Base-by-base conservation (phyloP, 1,284 basidiomycete genomes). In the Puccinia coronata region DNA sequence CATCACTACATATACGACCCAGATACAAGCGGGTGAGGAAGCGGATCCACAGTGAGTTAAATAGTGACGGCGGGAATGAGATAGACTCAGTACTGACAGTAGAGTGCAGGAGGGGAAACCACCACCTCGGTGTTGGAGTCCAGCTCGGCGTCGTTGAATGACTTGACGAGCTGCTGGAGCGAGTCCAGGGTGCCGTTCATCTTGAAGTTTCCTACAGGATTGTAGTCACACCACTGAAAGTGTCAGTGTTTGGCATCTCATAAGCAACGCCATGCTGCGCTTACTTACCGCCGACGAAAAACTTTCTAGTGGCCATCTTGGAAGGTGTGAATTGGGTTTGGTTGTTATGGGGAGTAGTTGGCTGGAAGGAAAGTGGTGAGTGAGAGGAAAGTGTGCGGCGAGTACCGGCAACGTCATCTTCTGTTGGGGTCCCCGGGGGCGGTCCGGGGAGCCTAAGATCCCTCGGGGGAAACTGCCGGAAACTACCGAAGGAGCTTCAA, bases 61-160 rank as follows among this genome's bases (percentile, higher is more conserved):
- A n/a, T n/a, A n/a, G n/a, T n/a, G n/a, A n/a, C n/a, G n/a, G n/a
- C n/a, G n/a, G n/a, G n/a, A n/a, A n/a, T 67, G 41, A 51, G 28
- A 39, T 8, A 77, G n/a, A n/a, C n/a, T n/a, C n/a, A 47, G 6
- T 47, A 16, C 76, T 79, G 9, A 79, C 76, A 89, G 87, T 96
- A 97, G 82, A 98, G 86, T 0, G 93, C 87, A n/a, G 95, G 95
- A 12, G 95, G 94, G 12, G 95, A 91, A 83, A 98, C 91, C 84
- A 96, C 92, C 85, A 96, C 91, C 90, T 97, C 95, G 95, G 86
- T 34, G 82, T 88, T 87, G 55, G 90, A 88, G 87, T 95, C 92
- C 75, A 96, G 88, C 73, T 91, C 88, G 82, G 93, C 93, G 16
- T 90, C 87, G 88, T 95, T 95, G 82, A 96, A 88, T 78, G 88